Evolutionary conservation across 305 asterid genomes (phyloP).

Genomic region (Ilex paraguariensis): DNA sequence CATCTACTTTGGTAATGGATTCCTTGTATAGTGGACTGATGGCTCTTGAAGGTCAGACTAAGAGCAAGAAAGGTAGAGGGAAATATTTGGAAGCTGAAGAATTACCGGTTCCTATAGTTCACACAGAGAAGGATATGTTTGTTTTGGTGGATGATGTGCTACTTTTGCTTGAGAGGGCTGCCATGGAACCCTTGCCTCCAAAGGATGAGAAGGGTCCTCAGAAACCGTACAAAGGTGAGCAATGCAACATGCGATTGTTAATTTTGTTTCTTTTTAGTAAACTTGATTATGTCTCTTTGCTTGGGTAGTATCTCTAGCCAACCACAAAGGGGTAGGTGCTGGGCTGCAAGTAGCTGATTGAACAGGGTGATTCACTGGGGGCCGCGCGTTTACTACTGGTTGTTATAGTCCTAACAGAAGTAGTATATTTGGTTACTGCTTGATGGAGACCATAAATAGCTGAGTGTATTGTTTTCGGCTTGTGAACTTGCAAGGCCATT

Average conservation of each 20-base stretch:
- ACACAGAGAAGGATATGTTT: constrained; percentile 1
- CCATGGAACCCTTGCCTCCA: constrained; percentile 6
- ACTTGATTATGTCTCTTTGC: not conserved
- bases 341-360: not conserved
- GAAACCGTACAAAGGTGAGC: constrained; percentile 4
- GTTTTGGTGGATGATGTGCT: constrained; percentile 1
- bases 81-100: constrained; percentile 2
- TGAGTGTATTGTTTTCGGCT: no score
- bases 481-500: no score
- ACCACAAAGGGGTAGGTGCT: not conserved
- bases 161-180: constrained; percentile 2
- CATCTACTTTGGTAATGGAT: constrained; percentile 1
- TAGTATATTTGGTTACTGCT: no score
- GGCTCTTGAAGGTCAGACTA: constrained; percentile 3
- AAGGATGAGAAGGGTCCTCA: constrained; percentile 6
- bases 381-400: no score
- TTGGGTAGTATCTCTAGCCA: not conserved
- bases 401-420: no score
- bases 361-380: no score
- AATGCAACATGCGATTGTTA: not conserved
- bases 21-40: constrained; percentile 3
- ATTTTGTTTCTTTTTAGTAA: not conserved
- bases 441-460: no score
- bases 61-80: constrained; percentile 1
- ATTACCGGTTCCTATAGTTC: not conserved